phyloP scores from a whole-genome alignment of 1,139 yeast genomes.

The Suhomyces kunorum region DNA sequence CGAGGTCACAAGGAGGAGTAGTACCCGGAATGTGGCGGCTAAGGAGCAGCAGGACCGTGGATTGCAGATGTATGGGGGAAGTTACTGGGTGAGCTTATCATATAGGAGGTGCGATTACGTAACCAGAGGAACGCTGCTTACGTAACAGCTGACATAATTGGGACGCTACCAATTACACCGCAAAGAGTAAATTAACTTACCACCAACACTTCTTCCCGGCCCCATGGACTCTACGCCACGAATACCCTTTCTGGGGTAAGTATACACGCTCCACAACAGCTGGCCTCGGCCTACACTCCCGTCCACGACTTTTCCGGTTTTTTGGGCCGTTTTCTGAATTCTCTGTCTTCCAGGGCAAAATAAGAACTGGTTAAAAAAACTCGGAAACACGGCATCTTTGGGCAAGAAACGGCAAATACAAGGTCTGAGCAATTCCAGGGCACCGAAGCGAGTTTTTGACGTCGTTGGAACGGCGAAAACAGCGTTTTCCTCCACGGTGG shows the following conservation, averaged over 20 bases:
- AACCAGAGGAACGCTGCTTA: slow-evolving; percentile 3
- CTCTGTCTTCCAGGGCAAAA: not conserved
- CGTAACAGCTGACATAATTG: slow-evolving; percentile 1
- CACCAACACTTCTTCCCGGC: slow-evolving; percentile 4
- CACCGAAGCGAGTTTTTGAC: no score
- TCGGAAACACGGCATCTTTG: not conserved
- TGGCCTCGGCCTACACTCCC: not conserved
- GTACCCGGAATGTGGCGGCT: no score
- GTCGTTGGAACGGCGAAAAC: not conserved
- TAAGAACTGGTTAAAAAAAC: not conserved
- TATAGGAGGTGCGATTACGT: not conserved
- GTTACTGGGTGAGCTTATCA: slow-evolving; percentile 1
- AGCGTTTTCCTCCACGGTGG: not conserved
- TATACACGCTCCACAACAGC: not conserved
- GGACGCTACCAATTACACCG: slow-evolving; percentile 8
- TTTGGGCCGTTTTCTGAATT: not conserved
- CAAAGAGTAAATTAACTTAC: slow-evolving; percentile 6
- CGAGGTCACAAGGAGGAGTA: no score
- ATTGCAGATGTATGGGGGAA: no score
- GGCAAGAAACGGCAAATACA: no score
- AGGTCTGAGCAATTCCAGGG: no score
- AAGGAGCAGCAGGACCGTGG: no score
- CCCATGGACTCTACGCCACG: not conserved
- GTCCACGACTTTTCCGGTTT: not conserved
- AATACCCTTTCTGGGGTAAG: no score